phyloP scores from a whole-genome alignment of 805 yeast genomes.

The Hyphopichia homilentoma region DNA sequence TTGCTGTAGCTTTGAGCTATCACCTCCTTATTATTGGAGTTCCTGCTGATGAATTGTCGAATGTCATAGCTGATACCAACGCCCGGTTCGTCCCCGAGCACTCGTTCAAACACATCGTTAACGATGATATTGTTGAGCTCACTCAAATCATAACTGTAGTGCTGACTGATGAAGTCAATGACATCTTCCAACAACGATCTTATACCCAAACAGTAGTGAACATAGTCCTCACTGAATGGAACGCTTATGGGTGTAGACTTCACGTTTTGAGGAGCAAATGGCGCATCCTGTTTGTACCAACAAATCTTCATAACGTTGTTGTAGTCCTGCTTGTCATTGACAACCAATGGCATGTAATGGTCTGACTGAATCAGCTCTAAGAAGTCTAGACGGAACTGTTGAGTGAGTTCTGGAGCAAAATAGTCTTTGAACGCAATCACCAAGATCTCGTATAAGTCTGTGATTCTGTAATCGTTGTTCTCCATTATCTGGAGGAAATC shows the following conservation, averaged over 20 bases:
- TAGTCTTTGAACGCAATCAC: conserved; percentile 52
- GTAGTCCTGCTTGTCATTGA: conserved; percentile 56
- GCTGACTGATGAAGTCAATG: conserved; percentile 59
- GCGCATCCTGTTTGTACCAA: conserved; percentile 61
- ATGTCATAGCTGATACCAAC: conserved; percentile 57
- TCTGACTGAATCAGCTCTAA: conserved; percentile 64
- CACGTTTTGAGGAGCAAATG: conserved; percentile 38
- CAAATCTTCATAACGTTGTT: conserved; percentile 60
- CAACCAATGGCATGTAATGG: conserved; percentile 82
- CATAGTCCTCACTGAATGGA: conserved; percentile 87
- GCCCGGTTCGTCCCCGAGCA: conserved; percentile 48
- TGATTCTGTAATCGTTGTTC: conserved; percentile 58
- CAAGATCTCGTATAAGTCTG: conserved; percentile 59
- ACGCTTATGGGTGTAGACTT: conserved; percentile 57
- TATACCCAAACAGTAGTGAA: conserved; percentile 77
- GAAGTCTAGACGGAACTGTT: conserved; percentile 60
- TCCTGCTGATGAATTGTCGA: conserved; percentile 57
- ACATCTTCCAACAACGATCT: conserved; percentile 63
- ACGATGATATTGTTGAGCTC: conserved; percentile 56
- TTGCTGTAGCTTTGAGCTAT: conserved; percentile 86
- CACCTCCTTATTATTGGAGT: conserved; percentile 80
- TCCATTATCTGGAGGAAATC: conserved; percentile 73
- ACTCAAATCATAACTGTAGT: conserved; percentile 60
- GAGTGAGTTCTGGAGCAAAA: conserved; percentile 54
- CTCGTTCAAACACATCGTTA: conserved; percentile 59